Evolutionary conservation across 2,329 filamentous ascomycete genomes (phyloP).

Genomic region (Metarhizium robertsii): DNA sequence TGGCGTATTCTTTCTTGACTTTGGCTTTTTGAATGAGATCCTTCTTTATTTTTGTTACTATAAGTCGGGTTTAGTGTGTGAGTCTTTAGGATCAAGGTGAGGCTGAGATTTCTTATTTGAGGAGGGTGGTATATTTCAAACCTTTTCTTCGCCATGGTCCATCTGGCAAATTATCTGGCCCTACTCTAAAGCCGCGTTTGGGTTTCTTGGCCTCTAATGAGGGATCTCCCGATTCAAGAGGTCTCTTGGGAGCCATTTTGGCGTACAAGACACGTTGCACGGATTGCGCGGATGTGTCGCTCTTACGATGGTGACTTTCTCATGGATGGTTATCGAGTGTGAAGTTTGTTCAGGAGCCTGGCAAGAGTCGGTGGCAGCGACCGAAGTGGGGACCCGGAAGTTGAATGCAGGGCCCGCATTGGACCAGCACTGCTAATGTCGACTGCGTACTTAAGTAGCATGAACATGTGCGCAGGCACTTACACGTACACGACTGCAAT

Average conservation of each 20-base stretch:
- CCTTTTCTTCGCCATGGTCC: slow-evolving; percentile 77
- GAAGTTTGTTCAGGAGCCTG: neutral
- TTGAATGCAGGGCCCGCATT: neutral
- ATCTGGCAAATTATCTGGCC: slow-evolving; percentile 83
- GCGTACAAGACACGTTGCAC: neutral
- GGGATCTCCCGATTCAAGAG: slow-evolving; percentile 17
- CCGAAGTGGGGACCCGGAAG: neutral
- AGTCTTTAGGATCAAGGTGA: neutral
- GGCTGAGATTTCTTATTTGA: too few relatives aligned
- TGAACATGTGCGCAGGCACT: neutral
- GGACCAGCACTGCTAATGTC: neutral
- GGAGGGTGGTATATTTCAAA: slow-evolving; percentile 11
- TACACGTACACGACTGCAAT: neutral
- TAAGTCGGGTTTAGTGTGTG: slow-evolving; percentile 10
- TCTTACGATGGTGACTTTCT: neutral
- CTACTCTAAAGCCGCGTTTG: slow-evolving; percentile 71
- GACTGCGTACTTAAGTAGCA: too few relatives aligned
- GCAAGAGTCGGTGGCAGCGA: neutral
- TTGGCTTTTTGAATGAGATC: slow-evolving; percentile 87
- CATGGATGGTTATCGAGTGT: neutral
- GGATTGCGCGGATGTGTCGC: neutral
- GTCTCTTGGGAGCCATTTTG: slow-evolving; percentile 24
- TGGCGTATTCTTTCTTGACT: slow-evolving; percentile 84
- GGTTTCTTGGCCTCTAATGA: slow-evolving; percentile 38
- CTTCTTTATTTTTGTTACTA: slow-evolving; percentile 82